Evolutionary conservation across 768 basidiomycete species (phyloP).

Genomic region (Infundibulicybe gibba): DNA sequence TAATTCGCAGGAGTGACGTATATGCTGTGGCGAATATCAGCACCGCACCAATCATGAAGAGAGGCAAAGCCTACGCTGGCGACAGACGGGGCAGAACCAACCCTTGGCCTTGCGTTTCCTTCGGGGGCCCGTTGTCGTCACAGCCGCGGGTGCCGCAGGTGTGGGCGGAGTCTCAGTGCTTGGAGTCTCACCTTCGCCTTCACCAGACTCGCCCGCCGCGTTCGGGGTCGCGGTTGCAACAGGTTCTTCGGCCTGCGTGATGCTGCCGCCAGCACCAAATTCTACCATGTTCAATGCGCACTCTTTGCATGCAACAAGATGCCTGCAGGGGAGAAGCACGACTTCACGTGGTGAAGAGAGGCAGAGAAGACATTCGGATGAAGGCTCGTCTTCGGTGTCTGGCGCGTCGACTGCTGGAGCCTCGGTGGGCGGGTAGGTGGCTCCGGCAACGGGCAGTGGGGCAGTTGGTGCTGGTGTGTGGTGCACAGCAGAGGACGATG

Average conservation of each 20-base stretch:
- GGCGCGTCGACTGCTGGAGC: constrained; percentile 10
- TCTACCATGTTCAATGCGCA: constrained; percentile 98
- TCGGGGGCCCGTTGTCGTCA: constrained; percentile 40
- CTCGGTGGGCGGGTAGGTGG: constrained; percentile 30
- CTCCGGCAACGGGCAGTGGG: constrained; percentile 25
- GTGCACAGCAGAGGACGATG: constrained; percentile 36
- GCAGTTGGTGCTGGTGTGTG: constrained; percentile 26
- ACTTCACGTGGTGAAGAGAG: constrained; percentile 87
- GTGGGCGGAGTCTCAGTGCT: constrained; percentile 22
- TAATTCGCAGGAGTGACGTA: constrained; percentile 82
- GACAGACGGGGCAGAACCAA: constrained; percentile 96
- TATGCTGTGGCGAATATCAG: constrained; percentile 52
- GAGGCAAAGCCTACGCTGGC: constrained; percentile 71
- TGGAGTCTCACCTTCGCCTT: constrained; percentile 17
- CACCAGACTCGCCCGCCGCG: constrained; percentile 21
- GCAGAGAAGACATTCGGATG: constrained; percentile 89
- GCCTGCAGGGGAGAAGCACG: constrained; percentile 88
- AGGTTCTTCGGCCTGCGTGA: constrained; percentile 54
- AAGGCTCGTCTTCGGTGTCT: constrained; percentile 62
- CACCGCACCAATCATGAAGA: background rate
- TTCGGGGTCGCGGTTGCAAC: constrained; percentile 18
- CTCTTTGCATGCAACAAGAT: constrained; percentile 93
- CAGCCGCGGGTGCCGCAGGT: constrained; percentile 18
- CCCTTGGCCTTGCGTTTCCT: constrained; percentile 94
- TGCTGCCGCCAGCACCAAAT: constrained; percentile 89